Evolutionary conservation across 179 eudicot genomes (phyloP).

Genomic region (Camellia oleifera): DNA sequence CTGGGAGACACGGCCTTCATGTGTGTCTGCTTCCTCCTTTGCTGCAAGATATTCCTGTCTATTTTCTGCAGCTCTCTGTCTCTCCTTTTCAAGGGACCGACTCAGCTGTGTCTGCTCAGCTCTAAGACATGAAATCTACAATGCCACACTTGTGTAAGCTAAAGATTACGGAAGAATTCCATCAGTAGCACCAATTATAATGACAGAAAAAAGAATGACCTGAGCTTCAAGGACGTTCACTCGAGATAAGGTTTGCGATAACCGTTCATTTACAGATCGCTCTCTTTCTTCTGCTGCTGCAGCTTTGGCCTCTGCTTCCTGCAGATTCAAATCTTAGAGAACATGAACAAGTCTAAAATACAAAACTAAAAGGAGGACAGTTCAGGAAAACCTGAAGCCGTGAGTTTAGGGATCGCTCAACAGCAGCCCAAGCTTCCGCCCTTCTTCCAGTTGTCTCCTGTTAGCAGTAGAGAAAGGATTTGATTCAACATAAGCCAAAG

Average conservation of each 20-base stretch:
- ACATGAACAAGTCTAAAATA: constrained; percentile 3
- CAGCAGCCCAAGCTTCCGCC: constrained; percentile 95
- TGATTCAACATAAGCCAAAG: not conserved
- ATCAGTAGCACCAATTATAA: constrained; percentile 2
- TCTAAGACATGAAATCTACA: constrained; percentile 93
- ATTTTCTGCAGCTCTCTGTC: constrained; percentile 94
- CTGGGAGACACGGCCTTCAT: constrained; percentile 78
- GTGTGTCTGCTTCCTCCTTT: constrained; percentile 90
- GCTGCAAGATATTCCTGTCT: constrained; percentile 93
- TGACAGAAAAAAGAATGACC: constrained; percentile 39
- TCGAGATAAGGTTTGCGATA: constrained; percentile 93
- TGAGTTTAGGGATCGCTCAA: constrained; percentile 83
- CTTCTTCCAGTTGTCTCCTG: constrained; percentile 86
- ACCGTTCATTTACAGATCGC: constrained; percentile 84
- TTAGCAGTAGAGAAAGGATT: constrained; percentile 24
- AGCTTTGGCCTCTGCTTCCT: constrained; percentile 99
- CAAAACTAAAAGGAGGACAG: not conserved
- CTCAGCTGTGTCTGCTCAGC: constrained; percentile 92
- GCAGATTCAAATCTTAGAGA: constrained; percentile 28
- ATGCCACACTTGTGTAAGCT: constrained; percentile 25
- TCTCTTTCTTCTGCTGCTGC: constrained; percentile 94
- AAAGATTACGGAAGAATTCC: constrained; percentile 12
- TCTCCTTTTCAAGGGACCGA: constrained; percentile 93
- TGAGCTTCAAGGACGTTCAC: constrained; percentile 98
- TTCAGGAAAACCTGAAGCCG: constrained; percentile 74